These are phyloP conservation scores for Pichia paraexigua DNA, from an alignment of 805 yeast genomes.

Conservation along the genomic window DNA sequence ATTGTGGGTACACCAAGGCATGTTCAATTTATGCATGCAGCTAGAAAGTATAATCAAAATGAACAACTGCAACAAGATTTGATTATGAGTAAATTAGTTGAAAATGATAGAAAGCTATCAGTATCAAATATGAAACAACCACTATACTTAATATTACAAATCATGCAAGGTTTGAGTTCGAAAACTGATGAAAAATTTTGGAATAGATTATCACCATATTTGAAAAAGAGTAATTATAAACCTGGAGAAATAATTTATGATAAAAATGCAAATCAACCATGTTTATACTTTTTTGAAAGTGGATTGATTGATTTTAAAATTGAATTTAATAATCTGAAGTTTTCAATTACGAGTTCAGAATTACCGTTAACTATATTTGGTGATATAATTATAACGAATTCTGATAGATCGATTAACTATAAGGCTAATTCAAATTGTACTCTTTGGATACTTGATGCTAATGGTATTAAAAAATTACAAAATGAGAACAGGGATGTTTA, in stretches of 20 bases:
- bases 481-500: conserved; percentile 45
- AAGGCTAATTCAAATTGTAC: conserved; percentile 41
- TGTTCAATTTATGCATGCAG: conserved; percentile 45
- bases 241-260: conserved; percentile 39
- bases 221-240: conserved; percentile 29
- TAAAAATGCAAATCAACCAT: conserved; percentile 37
- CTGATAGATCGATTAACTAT: conserved; percentile 35
- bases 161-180: conserved; percentile 52
- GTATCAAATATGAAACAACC: conserved; percentile 31
- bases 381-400: conserved; percentile 36
- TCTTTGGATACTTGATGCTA: conserved; percentile 58
- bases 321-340: conserved; percentile 31
- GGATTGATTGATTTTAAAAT: conserved; percentile 44
- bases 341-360: conserved; percentile 30
- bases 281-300: conserved; percentile 47
- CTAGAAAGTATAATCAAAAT: conserved; percentile 32
- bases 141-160: conserved; percentile 53
- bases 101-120: conserved; percentile 5
- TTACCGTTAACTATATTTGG: conserved; percentile 75
- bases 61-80: conserved; percentile 27
- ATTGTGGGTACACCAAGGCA: conserved; percentile 45
- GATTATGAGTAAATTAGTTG: conserved; percentile 11
- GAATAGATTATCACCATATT: conserved; percentile 51
- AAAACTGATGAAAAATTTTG: conserved; percentile 48
- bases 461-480: conserved; percentile 38